These are phyloP conservation scores for Penicillium flavigenum DNA, from an alignment of 495 filamentous ascomycete species.

Conservation along the genomic window DNA sequence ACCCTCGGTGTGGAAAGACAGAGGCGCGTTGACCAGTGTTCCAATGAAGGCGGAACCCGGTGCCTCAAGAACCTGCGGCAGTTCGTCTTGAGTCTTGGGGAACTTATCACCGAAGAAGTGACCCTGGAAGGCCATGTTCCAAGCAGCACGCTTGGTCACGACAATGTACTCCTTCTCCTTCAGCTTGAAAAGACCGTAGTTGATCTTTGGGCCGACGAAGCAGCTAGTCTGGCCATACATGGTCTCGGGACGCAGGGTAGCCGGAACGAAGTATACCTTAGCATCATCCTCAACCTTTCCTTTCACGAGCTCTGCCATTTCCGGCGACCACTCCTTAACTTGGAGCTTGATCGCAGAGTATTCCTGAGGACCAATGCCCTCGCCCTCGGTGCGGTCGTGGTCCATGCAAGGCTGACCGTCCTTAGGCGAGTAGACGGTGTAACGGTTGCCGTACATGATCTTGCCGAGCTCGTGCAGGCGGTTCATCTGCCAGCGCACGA, in stretches of 20 bases:
- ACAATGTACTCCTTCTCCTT: slow-evolving; percentile 83
- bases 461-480: slow-evolving; percentile 84
- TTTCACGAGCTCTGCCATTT: slow-evolving; percentile 63
- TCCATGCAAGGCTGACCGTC: slow-evolving; percentile 98
- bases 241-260: slow-evolving; percentile 91
- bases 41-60: slow-evolving; percentile 80
- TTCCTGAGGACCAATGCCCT: slow-evolving; percentile 86
- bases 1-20: slow-evolving; percentile 80
- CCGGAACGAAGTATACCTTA: slow-evolving; percentile 85
- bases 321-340: slow-evolving; percentile 81
- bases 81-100: slow-evolving; percentile 58
- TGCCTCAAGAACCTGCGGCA: slow-evolving; percentile 60
- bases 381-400: slow-evolving; percentile 88
- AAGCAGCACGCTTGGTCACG: slow-evolving; percentile 79
- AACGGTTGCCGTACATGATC: slow-evolving; percentile 91
- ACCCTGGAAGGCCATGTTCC: slow-evolving; percentile 95
- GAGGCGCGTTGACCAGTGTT: slow-evolving; percentile 80
- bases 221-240: slow-evolving; percentile 98
- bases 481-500: slow-evolving; percentile 98
- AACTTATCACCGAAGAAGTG: slow-evolving; percentile 75
- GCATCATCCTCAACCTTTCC: slow-evolving; percentile 78
- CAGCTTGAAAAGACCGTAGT: slow-evolving; percentile 86
- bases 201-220: slow-evolving; percentile 88
- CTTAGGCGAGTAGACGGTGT: slow-evolving; percentile 94
- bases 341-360: slow-evolving; percentile 90